A percentile compares a stretch with the other conserved stretches of the same genome.
phyloP scores from a whole-genome alignment of 1,139 yeast genomes.

The Taiozyma sp. region DNA sequence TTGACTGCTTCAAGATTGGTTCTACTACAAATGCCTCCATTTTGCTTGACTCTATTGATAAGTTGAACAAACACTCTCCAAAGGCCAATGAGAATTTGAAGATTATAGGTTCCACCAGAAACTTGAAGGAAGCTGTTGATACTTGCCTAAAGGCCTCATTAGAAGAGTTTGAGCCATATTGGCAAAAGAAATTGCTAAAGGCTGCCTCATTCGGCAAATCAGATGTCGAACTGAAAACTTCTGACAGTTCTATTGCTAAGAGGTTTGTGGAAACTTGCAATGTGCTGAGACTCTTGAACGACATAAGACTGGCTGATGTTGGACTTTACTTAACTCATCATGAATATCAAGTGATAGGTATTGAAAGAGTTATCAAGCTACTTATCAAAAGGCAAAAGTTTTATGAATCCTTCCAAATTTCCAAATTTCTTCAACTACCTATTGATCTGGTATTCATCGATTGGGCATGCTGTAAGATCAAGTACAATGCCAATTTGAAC shows the following conservation, averaged over 20 bases:
- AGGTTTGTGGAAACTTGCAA: slow-evolving; percentile 58
- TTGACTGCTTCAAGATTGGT: slow-evolving; percentile 72
- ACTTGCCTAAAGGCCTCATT: slow-evolving; percentile 72
- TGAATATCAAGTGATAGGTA: slow-evolving; percentile 45
- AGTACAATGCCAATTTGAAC: slow-evolving; percentile 42
- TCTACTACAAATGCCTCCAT: slow-evolving; percentile 82
- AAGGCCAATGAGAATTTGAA: slow-evolving; percentile 78
- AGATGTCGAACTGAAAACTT: slow-evolving; percentile 12
- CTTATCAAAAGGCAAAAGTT: slow-evolving; percentile 58
- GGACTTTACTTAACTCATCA: slow-evolving; percentile 62
- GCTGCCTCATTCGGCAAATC: slow-evolving; percentile 90
- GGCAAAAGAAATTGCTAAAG: slow-evolving; percentile 75
- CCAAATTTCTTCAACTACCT: slow-evolving; percentile 47
- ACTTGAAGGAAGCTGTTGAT: slow-evolving; percentile 57
- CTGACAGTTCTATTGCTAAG: slow-evolving; percentile 4
- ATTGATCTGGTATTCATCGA: slow-evolving; percentile 55
- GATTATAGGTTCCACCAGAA: slow-evolving; percentile 40
- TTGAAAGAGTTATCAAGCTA: slow-evolving; percentile 51
- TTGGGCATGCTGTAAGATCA: slow-evolving; percentile 80
- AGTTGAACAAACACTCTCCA: slow-evolving; percentile 64
- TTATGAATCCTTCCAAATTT: slow-evolving; percentile 56
- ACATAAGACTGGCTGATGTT: slow-evolving; percentile 54
- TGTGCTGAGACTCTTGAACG: slow-evolving; percentile 61
- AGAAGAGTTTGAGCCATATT: slow-evolving; percentile 65
- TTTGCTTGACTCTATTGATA: slow-evolving; percentile 74